Percentiles rank a stretch among this genome's conserved stretches.
Conservation (phyloP, 208 protist species). For the Trypanosoma melophagium region DNA sequence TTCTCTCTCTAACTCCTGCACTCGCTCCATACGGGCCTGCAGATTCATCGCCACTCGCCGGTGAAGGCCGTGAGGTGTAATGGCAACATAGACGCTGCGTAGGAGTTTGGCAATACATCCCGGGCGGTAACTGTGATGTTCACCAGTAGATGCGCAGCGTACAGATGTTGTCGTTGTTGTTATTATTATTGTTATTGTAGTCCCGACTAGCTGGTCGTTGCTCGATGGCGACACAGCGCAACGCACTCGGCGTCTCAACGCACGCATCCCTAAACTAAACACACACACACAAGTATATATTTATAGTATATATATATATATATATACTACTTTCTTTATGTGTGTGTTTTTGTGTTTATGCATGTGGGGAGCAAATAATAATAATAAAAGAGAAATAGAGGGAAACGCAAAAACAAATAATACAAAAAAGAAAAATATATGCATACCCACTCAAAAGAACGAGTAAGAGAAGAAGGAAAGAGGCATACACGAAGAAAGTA, state of each 20-base stretch:
- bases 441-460: background rate
- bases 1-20: conserved; percentile 57
- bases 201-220: too few species aligned
- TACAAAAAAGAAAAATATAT: background rate
- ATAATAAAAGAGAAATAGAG: background rate
- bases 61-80: conserved; percentile 38
- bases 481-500: background rate
- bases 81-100: conserved; percentile 40
- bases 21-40: conserved; percentile 61
- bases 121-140: conserved; percentile 68
- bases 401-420: background rate
- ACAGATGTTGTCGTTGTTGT: background rate
- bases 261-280: too few species aligned
- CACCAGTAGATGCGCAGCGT: conserved; percentile 47
- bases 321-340: too few species aligned
- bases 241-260: too few species aligned
- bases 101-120: conserved; percentile 42
- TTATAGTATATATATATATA: too few species aligned
- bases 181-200: background rate
- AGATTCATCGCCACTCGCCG: conserved; percentile 46
- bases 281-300: too few species aligned
- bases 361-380: too few species aligned
- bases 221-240: too few species aligned
- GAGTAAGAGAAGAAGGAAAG: background rate
- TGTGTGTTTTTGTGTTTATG: too few species aligned